phyloP scores from a whole-genome alignment of 2,329 filamentous ascomycete species.

The Fusarium setosum region DNA sequence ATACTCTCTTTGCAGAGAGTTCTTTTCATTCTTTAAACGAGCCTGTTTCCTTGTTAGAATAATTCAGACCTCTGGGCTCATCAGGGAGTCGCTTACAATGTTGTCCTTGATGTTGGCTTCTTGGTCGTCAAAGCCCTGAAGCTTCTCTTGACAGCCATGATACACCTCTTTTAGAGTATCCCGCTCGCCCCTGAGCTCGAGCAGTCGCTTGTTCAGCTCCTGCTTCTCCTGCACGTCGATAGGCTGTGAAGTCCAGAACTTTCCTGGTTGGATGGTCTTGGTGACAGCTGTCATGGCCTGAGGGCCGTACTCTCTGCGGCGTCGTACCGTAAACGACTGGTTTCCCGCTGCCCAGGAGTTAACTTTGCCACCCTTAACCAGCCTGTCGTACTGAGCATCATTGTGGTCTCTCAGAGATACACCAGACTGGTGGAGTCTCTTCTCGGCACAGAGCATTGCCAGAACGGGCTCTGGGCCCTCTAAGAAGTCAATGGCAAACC shows the following conservation, averaged over 20 bases:
- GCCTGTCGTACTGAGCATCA: constrained; percentile 74
- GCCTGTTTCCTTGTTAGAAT: constrained; percentile 51
- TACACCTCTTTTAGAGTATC: constrained; percentile 48
- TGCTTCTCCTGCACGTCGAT: constrained; percentile 75
- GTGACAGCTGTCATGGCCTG: constrained; percentile 77
- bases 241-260: constrained; percentile 81
- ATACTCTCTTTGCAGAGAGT: constrained; percentile 72
- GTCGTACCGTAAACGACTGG: constrained; percentile 71
- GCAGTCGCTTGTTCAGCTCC: constrained; percentile 66
- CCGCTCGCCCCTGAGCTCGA: constrained; percentile 53
- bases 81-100: constrained; percentile 48
- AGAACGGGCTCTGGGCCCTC: constrained; percentile 85
- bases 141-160: constrained; percentile 51
- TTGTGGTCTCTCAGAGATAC: constrained; percentile 72
- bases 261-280: constrained; percentile 68
- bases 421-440: constrained; percentile 74
- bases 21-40: constrained; percentile 71
- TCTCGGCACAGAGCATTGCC: constrained; percentile 86
- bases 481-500: constrained; percentile 82
- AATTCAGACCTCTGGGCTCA: neutral
- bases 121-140: constrained; percentile 55
- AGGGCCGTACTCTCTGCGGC: constrained; percentile 84
- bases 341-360: constrained; percentile 76
- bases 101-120: constrained; percentile 53
- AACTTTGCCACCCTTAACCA: constrained; percentile 69